Conservation (phyloP, 163 green algal genomes). For the Volvox carteri region DNA sequence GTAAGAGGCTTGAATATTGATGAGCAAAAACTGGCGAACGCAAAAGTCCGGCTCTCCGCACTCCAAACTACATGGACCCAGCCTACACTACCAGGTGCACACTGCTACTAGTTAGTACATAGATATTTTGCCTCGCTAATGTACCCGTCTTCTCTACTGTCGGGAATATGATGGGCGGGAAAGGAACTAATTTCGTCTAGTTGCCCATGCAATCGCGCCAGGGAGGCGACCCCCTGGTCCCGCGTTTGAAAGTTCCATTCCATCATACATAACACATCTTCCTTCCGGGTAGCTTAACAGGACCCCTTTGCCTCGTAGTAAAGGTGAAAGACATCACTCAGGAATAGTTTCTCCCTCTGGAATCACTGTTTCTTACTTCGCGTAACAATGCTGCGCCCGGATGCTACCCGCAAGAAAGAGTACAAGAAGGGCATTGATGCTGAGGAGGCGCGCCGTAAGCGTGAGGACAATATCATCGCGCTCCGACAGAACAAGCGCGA, state of each 20-base stretch:
- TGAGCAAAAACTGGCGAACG: background rate
- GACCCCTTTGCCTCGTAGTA: too few species aligned
- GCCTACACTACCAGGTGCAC: too few species aligned
- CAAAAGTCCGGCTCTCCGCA: too few species aligned
- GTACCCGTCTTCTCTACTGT: too few species aligned
- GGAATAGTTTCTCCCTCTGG: too few species aligned
- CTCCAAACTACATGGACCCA: too few species aligned
- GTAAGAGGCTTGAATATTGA: background rate
- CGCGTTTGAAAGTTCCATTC: background rate
- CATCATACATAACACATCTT: too few species aligned
- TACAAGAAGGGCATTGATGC: conserved; percentile 94
- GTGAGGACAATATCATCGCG: conserved; percentile 97
- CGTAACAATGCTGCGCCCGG: conserved; percentile 48
- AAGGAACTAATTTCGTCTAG: background rate
- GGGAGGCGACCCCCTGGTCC: background rate
- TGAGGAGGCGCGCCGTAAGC: conserved; percentile 95
- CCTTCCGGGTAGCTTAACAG: too few species aligned
- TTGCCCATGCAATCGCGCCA: background rate
- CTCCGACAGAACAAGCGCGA: conserved; percentile 98
- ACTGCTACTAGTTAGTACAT: too few species aligned
- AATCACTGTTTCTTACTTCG: background rate
- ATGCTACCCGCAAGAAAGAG: conserved; percentile 72
- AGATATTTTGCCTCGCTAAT: too few species aligned
- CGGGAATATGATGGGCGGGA: background rate
- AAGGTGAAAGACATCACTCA: too few species aligned